Base-by-base conservation (phyloP, 2,329 filamentous ascomycete species). In the Penicillium sp. region DNA sequence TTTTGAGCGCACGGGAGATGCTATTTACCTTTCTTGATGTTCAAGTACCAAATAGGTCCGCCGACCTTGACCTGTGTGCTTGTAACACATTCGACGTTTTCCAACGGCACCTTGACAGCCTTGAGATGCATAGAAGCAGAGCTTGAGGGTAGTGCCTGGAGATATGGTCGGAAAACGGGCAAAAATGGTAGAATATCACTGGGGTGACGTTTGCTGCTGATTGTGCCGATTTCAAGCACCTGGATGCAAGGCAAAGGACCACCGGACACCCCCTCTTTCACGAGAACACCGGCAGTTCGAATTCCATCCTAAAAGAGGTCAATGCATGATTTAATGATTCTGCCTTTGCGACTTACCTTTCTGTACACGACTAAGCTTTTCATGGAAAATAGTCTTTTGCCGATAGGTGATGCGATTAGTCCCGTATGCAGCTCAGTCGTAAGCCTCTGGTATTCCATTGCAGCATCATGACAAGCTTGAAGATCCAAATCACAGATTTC, bases 141-240 rank as follows among this genome's bases (percentile, higher is more conserved):
- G 16, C 79, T 80, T 52, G 86, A 84, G 1, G 91, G 89, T 0
- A 96, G 73, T 13, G 83, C 79, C 11, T 87, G 84, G 63, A 96
- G 86, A 46, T 87, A 79, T 43, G 81, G 80, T 14, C 90, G 84
- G 71, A 95, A 91, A 0, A 79, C 77, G 5, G 89, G 84, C 2
- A 96, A 76, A 69, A 93, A 98, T 0, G 95, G 93, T 11, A 99
- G 80, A 35, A 96, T 81, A 69, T 98, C 93, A n/a, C 88, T 90
- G 16, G 90, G 85, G 67, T 93, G 87, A 37, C 91, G 85, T 55
- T 86, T 84, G 55, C 86, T 83, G 55, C 89, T 83, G 39, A 86
- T 79, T 1, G 87, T 84, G 60, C 84, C 87, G 61, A 97, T 86
- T 67, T 95, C 91, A 45, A 95, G 83, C 1, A 96, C 84, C 64